Evolutionary conservation across 139 green algal genomes (phyloP).

Genomic region (Picochlorum sp.): DNA sequence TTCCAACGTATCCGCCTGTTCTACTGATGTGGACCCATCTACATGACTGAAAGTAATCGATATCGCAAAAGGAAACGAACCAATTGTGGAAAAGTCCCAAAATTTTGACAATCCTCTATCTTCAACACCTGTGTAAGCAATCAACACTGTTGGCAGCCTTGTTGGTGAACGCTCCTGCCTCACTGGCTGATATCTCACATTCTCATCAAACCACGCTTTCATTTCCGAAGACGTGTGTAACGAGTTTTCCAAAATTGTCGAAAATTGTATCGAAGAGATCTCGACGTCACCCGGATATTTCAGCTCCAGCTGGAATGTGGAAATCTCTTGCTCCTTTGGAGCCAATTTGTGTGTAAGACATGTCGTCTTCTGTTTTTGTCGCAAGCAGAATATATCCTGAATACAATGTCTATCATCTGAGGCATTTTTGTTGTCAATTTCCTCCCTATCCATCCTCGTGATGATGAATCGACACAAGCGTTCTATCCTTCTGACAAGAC

Average conservation of each 20-base stretch:
- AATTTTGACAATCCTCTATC: constrained; percentile 41
- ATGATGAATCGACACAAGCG: constrained; percentile 79
- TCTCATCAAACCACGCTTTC: constrained; percentile 78
- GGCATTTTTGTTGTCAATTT: background rate
- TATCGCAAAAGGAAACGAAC: constrained; percentile 12
- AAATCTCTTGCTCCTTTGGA: constrained; percentile 14
- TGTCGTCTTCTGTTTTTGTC: constrained; percentile 35
- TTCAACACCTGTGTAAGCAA: constrained; percentile 50
- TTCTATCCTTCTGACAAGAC: constrained; percentile 56
- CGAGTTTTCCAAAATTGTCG: constrained; percentile 44
- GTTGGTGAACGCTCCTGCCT: constrained; percentile 45
- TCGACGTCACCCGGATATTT: constrained; percentile 47
- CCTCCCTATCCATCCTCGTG: constrained; percentile 73
- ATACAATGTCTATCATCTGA: constrained; percentile 1
- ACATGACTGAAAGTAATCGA: constrained; percentile 12
- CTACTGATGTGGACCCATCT: constrained; percentile 16
- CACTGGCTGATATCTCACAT: constrained; percentile 61
- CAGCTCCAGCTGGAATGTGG: constrained; percentile 55
- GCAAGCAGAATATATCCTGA: constrained; percentile 36
- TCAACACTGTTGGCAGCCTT: constrained; percentile 55
- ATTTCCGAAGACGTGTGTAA: constrained; percentile 43
- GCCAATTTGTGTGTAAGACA: constrained; percentile 24
- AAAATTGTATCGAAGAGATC: constrained; percentile 31
- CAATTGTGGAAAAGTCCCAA: constrained; percentile 28
- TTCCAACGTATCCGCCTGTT: constrained; percentile 10